Conservation (phyloP, 2,329 filamentous ascomycete genomes). For the Arthrobotrys conoides region DNA sequence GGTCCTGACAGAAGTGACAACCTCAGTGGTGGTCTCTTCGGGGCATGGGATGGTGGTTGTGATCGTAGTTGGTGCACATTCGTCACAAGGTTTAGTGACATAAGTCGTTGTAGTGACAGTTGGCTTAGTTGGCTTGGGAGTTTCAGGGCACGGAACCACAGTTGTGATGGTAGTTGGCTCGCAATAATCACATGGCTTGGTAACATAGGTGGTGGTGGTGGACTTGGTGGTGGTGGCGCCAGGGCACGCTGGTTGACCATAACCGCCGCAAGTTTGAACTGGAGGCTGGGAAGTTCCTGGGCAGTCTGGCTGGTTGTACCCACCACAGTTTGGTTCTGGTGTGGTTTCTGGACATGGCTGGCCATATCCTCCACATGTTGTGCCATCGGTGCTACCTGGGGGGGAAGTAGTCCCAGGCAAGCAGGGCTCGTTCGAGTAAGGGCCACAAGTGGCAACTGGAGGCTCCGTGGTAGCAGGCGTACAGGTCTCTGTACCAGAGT, state of each 20-base stretch:
- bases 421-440: too few species aligned
- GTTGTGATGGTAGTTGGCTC: constrained; percentile 22
- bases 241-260: constrained; percentile 21
- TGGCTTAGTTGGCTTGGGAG: background rate
- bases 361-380: too few species aligned
- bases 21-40: constrained; percentile 2
- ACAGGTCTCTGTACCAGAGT: too few species aligned
- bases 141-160: constrained; percentile 10
- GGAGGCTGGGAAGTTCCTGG: too few species aligned
- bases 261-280: too few species aligned
- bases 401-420: too few species aligned
- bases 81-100: constrained; percentile 29
- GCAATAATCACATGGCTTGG: constrained; percentile 16
- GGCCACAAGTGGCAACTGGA: too few species aligned
- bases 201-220: constrained; percentile 25
- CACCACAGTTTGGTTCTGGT: too few species aligned
- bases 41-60: constrained; percentile 34
- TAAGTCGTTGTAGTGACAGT: constrained; percentile 27
- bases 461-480: too few species aligned
- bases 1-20: constrained; percentile 9
- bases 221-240: background rate
- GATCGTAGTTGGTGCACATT: constrained; percentile 27
- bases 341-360: too few species aligned
- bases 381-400: too few species aligned
- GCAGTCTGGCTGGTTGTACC: too few species aligned